Conservation (phyloP, 2,329 filamentous ascomycete species). For the Thermoascus crustaceus region DNA sequence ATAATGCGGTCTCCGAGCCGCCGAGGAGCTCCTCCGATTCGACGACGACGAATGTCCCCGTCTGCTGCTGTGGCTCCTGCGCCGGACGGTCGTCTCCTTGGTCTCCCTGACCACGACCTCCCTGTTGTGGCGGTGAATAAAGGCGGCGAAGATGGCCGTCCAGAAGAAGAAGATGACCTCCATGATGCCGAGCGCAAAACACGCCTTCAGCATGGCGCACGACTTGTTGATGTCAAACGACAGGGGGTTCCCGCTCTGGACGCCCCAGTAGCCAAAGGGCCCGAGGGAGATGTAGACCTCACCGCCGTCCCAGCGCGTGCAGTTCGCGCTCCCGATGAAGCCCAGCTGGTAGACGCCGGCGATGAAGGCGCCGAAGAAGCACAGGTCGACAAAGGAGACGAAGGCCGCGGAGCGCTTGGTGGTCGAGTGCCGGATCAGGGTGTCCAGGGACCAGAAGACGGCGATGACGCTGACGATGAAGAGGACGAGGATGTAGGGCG, state of each 20-base stretch:
- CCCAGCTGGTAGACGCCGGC: conserved; percentile 52
- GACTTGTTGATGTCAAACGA: conserved; percentile 58
- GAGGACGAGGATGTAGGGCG: conserved; percentile 52
- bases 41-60: conserved; percentile 19
- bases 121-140: conserved; percentile 28
- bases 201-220: conserved; percentile 87
- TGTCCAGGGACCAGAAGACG: conserved; percentile 53
- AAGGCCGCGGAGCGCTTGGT: conserved; percentile 52
- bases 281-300: conserved; percentile 54
- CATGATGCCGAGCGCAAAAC: conserved; percentile 85
- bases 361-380: conserved; percentile 57
- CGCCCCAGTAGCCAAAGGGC: conserved; percentile 49
- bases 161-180: conserved; percentile 72
- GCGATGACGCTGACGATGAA: conserved; percentile 58
- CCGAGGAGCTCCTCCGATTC: conserved; percentile 8
- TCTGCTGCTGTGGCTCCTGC: conserved; percentile 28
- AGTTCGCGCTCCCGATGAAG: conserved; percentile 55
- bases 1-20: conserved; percentile 8
- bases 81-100: conserved; percentile 31
- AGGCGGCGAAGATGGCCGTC: conserved; percentile 61
- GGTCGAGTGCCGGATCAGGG: conserved; percentile 51
- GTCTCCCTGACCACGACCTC: conserved; percentile 34
- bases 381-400: conserved; percentile 54
- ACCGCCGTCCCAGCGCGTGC: conserved; percentile 50
- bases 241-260: conserved; percentile 40